Percentiles rank a stretch among this genome's conserved stretches.
Evolutionary conservation across 202 grass and related monocot species (phyloP).

Genomic region (Panicum hallii): DNA sequence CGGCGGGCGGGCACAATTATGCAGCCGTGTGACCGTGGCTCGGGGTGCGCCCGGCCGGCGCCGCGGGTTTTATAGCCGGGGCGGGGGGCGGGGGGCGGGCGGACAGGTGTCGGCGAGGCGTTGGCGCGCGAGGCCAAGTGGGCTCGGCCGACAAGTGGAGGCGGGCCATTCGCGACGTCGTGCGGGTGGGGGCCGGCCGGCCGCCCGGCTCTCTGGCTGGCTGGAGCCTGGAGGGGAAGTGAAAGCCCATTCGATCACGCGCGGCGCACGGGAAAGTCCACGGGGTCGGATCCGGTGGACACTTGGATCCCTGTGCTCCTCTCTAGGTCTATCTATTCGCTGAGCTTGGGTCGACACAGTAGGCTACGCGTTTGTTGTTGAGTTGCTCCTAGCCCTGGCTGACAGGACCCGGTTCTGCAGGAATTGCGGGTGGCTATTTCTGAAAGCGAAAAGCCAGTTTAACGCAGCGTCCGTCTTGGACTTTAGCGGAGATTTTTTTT

Average conservation of each 20-base stretch:
- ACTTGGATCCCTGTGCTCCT: slow-evolving; percentile 18
- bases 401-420: not conserved
- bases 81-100: slow-evolving; percentile 10
- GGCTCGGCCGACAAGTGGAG: slow-evolving; percentile 40
- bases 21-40: slow-evolving; percentile 17
- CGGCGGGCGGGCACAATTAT: slow-evolving; percentile 51
- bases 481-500: not conserved
- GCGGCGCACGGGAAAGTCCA: slow-evolving; percentile 16
- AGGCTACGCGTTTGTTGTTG: not conserved
- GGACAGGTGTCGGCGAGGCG: slow-evolving; percentile 36
- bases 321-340: not conserved
- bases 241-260: not conserved
- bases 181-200: slow-evolving; percentile 14
- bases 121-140: slow-evolving; percentile 5
- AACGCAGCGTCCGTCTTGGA: not conserved
- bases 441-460: not conserved
- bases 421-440: not conserved
- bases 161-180: slow-evolving; percentile 44
- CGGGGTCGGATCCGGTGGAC: slow-evolving; percentile 35
- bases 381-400: not conserved
- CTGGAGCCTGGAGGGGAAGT: too few species aligned
- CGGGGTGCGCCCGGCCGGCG: not conserved
- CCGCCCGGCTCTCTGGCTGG: too few species aligned
- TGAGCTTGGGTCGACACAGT: not conserved
- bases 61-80: slow-evolving; percentile 45